phyloP scores from a whole-genome alignment of 306 rosid genomes.

The Abrus precatorius region DNA sequence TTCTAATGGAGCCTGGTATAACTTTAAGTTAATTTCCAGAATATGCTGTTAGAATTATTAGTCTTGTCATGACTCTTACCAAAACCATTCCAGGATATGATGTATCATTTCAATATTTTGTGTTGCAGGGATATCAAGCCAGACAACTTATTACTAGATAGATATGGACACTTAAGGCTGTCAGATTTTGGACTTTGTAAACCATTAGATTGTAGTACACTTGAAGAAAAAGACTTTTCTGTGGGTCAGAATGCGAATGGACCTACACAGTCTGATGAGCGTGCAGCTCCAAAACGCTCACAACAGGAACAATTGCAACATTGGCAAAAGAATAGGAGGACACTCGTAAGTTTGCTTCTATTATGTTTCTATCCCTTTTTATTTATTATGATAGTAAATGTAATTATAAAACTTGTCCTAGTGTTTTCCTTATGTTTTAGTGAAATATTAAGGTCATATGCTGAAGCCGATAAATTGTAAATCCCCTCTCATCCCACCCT shows the following conservation, averaged over 20 bases:
- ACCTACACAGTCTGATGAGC: slow-evolving; percentile 67
- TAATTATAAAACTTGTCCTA: slow-evolving; percentile 29
- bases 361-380: slow-evolving; percentile 20
- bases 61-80: slow-evolving; percentile 39
- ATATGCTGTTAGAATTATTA: slow-evolving; percentile 8
- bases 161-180: slow-evolving; percentile 89
- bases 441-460: slow-evolving; percentile 13
- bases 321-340: slow-evolving; percentile 98
- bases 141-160: slow-evolving; percentile 94
- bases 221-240: slow-evolving; percentile 84
- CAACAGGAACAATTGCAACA: slow-evolving; percentile 94
- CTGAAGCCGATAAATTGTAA: neutral
- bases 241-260: slow-evolving; percentile 65
- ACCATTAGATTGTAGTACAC: slow-evolving; percentile 92
- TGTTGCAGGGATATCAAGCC: slow-evolving; percentile 95
- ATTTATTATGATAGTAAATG: slow-evolving; percentile 27
- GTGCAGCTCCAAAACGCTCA: slow-evolving; percentile 80
- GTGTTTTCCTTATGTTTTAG: slow-evolving; percentile 31
- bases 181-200: slow-evolving; percentile 99
- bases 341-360: slow-evolving; percentile 73
- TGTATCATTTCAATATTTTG: slow-evolving; percentile 42
- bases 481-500: neutral
- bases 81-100: slow-evolving; percentile 14
- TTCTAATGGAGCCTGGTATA: slow-evolving; percentile 31
- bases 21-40: slow-evolving; percentile 31